phyloP scores from a whole-genome alignment of 768 basidiomycete species.

The Chiua virens region DNA sequence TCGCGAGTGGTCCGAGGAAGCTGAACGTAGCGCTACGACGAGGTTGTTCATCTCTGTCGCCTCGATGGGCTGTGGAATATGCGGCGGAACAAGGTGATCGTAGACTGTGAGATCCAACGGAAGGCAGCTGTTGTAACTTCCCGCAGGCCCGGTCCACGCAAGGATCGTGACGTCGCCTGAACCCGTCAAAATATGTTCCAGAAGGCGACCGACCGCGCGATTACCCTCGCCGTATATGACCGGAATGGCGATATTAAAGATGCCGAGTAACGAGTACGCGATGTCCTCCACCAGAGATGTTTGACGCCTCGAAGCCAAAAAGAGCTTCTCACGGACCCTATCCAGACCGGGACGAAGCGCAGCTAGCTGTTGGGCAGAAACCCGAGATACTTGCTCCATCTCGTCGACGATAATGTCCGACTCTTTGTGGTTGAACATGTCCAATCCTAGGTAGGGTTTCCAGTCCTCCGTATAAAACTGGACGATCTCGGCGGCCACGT shows the following conservation, averaged over 20 bases:
- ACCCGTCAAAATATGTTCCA: constrained; percentile 1
- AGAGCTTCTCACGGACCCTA: not conserved
- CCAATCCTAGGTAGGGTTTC: not conserved
- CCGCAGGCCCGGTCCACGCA: constrained; percentile 2
- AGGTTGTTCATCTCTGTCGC: not conserved
- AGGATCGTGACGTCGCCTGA: not conserved
- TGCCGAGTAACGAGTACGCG: not conserved
- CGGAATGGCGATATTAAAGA: not conserved
- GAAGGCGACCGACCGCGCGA: not conserved
- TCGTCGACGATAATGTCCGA: constrained; percentile 4
- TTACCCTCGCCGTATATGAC: not conserved
- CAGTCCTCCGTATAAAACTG: not conserved
- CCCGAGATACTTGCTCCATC: not conserved
- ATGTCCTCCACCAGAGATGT: not conserved
- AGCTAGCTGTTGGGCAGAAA: not conserved
- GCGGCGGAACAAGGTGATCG: not conserved
- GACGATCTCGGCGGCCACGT: not conserved
- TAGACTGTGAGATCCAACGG: not conserved
- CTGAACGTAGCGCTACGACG: not conserved
- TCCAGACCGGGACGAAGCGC: not conserved
- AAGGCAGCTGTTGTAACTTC: not conserved
- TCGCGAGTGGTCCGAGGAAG: not conserved
- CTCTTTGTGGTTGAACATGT: not conserved
- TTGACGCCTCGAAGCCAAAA: not conserved
- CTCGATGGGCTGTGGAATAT: not conserved